phyloP scores from a whole-genome alignment of 1,139 yeast species.

The Magnusiomyces ingens region DNA sequence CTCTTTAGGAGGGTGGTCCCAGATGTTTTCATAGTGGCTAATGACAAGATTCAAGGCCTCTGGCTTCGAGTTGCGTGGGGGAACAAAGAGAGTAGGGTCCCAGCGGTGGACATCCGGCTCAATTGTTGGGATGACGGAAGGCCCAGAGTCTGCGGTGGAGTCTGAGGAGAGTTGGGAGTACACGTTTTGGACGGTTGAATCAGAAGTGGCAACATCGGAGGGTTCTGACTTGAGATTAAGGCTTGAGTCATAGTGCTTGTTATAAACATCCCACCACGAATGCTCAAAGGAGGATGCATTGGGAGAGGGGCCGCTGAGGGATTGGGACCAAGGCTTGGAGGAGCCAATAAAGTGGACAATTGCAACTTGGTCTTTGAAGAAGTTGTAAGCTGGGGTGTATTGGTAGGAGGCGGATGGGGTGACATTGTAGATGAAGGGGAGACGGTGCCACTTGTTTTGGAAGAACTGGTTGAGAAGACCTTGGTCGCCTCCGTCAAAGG shows the following conservation, averaged over 20 bases:
- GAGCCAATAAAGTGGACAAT: constrained; percentile 79
- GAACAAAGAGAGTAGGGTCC: constrained; percentile 39
- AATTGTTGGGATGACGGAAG: constrained; percentile 20
- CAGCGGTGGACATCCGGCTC: constrained; percentile 32
- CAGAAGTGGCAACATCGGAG: background rate
- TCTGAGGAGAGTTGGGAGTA: background rate
- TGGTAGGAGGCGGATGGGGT: constrained; percentile 80
- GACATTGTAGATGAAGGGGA: constrained; percentile 81
- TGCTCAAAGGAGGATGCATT: constrained; percentile 15
- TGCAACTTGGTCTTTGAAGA: constrained; percentile 50
- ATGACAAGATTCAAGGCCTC: constrained; percentile 35
- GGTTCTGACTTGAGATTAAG: constrained; percentile 8
- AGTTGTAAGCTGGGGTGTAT: constrained; percentile 66
- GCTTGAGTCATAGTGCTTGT: constrained; percentile 31
- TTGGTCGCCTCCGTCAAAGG: constrained; percentile 95
- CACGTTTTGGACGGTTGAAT: background rate
- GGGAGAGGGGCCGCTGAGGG: constrained; percentile 14
- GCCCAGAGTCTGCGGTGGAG: background rate
- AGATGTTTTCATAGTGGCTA: constrained; percentile 23
- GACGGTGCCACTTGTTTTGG: constrained; percentile 51
- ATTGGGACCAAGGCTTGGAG: constrained; percentile 67
- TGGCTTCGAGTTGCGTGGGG: constrained; percentile 36
- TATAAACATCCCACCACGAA: constrained; percentile 45
- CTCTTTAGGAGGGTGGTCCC: constrained; percentile 24
- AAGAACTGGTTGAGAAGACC: constrained; percentile 83